Evolutionary conservation across 768 basidiomycete species (phyloP).

Genomic region (Agrocybe pediades): DNA sequence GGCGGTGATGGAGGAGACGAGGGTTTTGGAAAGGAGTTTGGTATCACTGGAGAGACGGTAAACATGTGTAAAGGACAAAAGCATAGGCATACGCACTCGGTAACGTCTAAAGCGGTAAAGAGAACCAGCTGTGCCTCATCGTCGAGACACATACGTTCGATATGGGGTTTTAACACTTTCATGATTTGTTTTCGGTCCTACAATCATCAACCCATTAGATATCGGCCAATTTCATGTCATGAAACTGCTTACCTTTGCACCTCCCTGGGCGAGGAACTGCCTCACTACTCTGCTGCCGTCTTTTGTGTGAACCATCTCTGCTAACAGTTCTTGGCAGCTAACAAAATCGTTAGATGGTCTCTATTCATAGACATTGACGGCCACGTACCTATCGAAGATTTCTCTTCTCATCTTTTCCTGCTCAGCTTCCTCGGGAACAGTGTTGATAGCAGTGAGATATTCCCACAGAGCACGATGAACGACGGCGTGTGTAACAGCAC

Average conservation of each 20-base stretch:
- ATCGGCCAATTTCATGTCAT: neutral
- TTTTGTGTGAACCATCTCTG: slow-evolving; percentile 94
- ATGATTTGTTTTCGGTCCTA: slow-evolving; percentile 91
- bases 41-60: slow-evolving; percentile 66
- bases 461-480: slow-evolving; percentile 90
- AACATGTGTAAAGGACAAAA: neutral
- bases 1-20: slow-evolving; percentile 69
- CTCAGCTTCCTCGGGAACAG: slow-evolving; percentile 61
- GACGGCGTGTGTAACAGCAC: slow-evolving; percentile 81
- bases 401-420: slow-evolving; percentile 75
- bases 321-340: slow-evolving; percentile 82
- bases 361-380: neutral
- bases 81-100: slow-evolving; percentile 63
- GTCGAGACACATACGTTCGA: slow-evolving; percentile 85
- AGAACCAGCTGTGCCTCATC: slow-evolving; percentile 90
- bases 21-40: slow-evolving; percentile 80
- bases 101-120: slow-evolving; percentile 87
- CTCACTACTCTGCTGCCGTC: slow-evolving; percentile 87
- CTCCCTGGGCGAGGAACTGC: slow-evolving; percentile 80
- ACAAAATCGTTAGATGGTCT: neutral
- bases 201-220: neutral
- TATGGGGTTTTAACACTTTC: slow-evolving; percentile 86
- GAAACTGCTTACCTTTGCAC: slow-evolving; percentile 64
- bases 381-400: slow-evolving; percentile 75
- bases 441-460: slow-evolving; percentile 67